Conservation (phyloP, 2,329 filamentous ascomycete species). For the Furcasterigmium furcatum region DNA sequence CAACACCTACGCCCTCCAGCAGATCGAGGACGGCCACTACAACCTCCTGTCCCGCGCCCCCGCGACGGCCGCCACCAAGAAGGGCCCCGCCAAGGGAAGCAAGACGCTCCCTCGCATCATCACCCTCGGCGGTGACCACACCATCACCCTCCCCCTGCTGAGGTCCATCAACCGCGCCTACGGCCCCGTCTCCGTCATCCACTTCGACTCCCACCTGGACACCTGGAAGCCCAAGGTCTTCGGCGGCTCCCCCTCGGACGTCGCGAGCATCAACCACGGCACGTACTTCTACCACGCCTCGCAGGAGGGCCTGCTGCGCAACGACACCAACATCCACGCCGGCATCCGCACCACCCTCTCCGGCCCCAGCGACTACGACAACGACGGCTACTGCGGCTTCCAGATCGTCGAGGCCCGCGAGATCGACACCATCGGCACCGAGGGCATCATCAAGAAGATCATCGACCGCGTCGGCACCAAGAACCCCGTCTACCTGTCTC, state of each 20-base stretch:
- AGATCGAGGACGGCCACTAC: conserved; percentile 84
- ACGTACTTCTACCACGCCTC: conserved; percentile 86
- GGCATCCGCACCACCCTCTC: conserved; percentile 81
- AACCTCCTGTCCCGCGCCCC: conserved; percentile 69
- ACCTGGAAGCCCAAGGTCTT: conserved; percentile 79
- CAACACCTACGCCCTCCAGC: conserved; percentile 75
- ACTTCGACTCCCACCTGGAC: conserved; percentile 63
- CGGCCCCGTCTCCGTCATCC: conserved; percentile 58
- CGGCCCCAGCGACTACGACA: conserved; percentile 77
- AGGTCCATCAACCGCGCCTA: conserved; percentile 59
- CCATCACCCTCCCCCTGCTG: conserved; percentile 57
- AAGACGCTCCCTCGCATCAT: conserved; percentile 79
- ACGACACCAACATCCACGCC: conserved; percentile 84
- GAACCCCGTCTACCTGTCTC: conserved; percentile 75
- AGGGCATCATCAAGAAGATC: conserved; percentile 78
- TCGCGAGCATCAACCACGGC: conserved; percentile 79
- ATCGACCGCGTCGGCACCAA: conserved; percentile 69
- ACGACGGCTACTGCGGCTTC: conserved; percentile 82
- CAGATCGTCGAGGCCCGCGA: conserved; percentile 72
- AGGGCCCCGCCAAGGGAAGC: conserved; percentile 67
- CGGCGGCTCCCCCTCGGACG: conserved; percentile 73
- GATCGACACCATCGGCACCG: conserved; percentile 48
- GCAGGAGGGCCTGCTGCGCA: conserved; percentile 72
- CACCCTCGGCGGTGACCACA: conserved; percentile 67
- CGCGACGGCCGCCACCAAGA: conserved; percentile 62